A percentile compares a stretch with the other conserved stretches of the same genome.
Conservation (phyloP, 306 rosid genomes). For the Cicer arietinum region DNA sequence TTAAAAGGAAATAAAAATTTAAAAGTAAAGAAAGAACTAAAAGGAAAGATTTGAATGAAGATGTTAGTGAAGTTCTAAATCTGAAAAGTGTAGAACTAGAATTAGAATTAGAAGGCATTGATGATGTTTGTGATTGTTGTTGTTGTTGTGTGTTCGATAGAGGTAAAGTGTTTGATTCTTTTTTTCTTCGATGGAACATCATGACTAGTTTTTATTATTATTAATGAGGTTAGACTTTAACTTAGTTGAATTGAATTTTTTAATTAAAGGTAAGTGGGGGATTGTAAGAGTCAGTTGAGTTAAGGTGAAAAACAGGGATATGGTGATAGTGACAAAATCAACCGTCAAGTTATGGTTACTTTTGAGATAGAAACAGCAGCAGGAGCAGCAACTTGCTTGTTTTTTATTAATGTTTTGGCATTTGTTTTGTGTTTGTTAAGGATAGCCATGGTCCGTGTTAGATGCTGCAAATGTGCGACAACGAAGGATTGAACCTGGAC, state of each 20-base stretch:
- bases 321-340: background rate
- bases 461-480: constrained; percentile 28
- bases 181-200: constrained; percentile 48
- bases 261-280: background rate
- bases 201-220: background rate
- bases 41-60: constrained; percentile 52
- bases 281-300: background rate
- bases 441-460: background rate
- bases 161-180: constrained; percentile 26
- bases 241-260: background rate
- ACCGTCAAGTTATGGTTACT: background rate
- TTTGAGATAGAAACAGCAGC: background rate
- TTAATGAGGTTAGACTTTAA: background rate
- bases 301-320: background rate
- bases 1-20: constrained; percentile 52
- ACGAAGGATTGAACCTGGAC: background rate
- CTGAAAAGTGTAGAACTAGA: constrained; percentile 7
- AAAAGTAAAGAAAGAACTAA: constrained; percentile 57
- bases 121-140: background rate
- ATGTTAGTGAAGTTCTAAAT: constrained; percentile 16
- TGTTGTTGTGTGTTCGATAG: constrained; percentile 8
- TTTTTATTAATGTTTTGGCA: background rate
- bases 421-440: background rate
- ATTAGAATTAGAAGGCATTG: constrained; percentile 28
- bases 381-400: background rate